These are phyloP conservation scores for Colletotrichum sp. DNA, from an alignment of 2,329 filamentous ascomycete genomes.

Conservation along the genomic window DNA sequence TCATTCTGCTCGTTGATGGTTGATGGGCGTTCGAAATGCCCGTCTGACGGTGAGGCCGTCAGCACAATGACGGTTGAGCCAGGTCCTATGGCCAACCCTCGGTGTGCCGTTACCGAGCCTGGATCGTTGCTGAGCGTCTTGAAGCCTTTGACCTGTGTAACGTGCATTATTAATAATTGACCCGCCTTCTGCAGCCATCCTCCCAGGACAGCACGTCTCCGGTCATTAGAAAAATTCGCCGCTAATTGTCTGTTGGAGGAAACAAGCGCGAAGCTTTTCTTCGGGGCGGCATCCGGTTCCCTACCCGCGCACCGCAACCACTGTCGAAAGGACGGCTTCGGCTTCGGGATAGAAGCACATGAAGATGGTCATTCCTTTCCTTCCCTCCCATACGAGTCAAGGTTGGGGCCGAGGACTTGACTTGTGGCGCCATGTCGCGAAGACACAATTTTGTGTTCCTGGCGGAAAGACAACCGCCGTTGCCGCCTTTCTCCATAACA, in stretches of 20 bases:
- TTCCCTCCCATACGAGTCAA: neutral
- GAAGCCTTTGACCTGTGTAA: neutral
- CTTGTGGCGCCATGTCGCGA: neutral
- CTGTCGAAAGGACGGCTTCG: neutral
- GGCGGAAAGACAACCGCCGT: neutral
- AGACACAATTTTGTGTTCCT: neutral
- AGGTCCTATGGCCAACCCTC: neutral
- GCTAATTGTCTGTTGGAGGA: neutral
- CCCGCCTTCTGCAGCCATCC: conserved; percentile 3
- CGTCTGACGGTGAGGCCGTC: conserved; percentile 14
- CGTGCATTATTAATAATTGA: neutral
- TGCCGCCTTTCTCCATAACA: neutral
- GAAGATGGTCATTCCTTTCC: neutral
- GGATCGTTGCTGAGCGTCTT: neutral
- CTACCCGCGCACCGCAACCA: neutral
- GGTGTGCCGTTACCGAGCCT: neutral
- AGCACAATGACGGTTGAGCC: neutral
- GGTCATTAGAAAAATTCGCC: neutral
- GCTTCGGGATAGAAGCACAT: neutral
- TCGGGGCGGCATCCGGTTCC: neutral
- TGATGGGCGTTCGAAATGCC: neutral
- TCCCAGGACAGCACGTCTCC: neutral
- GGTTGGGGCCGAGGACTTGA: neutral
- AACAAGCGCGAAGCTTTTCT: neutral
- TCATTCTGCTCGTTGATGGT: neutral